These are phyloP conservation scores for Monilinia laxa DNA, from an alignment of 2,329 filamentous ascomycete species.

Conservation along the genomic window DNA sequence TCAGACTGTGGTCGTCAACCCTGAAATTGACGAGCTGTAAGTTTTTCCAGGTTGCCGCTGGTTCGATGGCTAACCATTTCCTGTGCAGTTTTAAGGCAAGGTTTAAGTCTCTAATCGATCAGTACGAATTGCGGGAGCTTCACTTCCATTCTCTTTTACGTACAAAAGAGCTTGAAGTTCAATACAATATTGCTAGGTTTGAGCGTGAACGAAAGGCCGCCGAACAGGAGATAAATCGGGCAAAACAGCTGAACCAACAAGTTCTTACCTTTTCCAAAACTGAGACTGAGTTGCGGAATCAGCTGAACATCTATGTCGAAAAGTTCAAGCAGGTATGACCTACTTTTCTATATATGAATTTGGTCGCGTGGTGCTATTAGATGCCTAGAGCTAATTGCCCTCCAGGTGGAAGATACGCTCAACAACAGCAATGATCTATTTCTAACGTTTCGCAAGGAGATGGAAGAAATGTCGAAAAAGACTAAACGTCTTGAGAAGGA, in stretches of 20 bases:
- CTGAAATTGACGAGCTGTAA: slow-evolving; percentile 87
- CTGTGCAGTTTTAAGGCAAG: slow-evolving; percentile 71
- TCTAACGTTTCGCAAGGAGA: slow-evolving; percentile 94
- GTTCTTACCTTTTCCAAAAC: slow-evolving; percentile 96
- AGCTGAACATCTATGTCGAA: slow-evolving; percentile 97
- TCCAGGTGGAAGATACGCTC: slow-evolving; percentile 93
- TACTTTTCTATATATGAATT: slow-evolving; percentile 14
- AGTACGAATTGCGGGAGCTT: slow-evolving; percentile 92
- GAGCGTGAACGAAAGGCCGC: slow-evolving; percentile 89
- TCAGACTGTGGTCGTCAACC: slow-evolving; percentile 75
- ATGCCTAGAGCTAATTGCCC: slow-evolving; percentile 45
- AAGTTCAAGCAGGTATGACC: slow-evolving; percentile 95
- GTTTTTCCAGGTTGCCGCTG: slow-evolving; percentile 7
- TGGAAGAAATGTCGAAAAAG: slow-evolving; percentile 99
- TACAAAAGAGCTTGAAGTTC: slow-evolving; percentile 93
- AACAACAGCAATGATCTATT: slow-evolving; percentile 99
- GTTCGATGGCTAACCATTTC: slow-evolving; percentile 40
- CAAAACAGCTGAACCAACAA: slow-evolving; percentile 83
- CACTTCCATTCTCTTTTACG: slow-evolving; percentile 91
- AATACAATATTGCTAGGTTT: slow-evolving; percentile 82
- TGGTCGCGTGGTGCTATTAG: slow-evolving; percentile 12
- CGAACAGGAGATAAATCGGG: slow-evolving; percentile 75
- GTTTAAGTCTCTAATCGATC: slow-evolving; percentile 95
- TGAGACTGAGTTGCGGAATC: slow-evolving; percentile 87
- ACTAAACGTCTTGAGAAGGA: slow-evolving; percentile 96